phyloP scores from a whole-genome alignment of 176 grass and related monocot genomes.

The Triticum turgidum region DNA sequence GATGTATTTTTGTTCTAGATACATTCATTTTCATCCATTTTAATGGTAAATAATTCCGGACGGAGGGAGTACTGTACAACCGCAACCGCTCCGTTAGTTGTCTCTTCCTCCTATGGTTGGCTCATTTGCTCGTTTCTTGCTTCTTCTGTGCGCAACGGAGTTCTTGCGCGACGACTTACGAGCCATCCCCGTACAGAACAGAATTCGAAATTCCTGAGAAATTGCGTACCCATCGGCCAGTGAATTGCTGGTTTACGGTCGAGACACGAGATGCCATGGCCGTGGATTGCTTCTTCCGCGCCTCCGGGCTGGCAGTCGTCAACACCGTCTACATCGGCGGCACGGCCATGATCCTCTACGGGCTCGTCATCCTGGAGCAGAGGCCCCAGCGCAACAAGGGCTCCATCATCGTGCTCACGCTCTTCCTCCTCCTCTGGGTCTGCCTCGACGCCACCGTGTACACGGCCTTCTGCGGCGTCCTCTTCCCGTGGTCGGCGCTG shows the following conservation, averaged over 20 bases:
- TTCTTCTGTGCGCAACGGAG: too few species aligned
- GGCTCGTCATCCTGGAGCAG: not conserved
- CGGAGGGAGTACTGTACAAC: too few species aligned
- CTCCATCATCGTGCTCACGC: not conserved
- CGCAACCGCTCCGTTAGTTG: not conserved
- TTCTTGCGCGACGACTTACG: not conserved
- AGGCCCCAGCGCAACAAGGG: not conserved
- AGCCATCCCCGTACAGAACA: not conserved
- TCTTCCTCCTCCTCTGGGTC: slow-evolving; percentile 14
- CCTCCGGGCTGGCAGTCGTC: slow-evolving; percentile 1
- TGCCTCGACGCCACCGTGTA: not conserved
- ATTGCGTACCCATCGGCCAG: too few species aligned
- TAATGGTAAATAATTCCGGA: too few species aligned
- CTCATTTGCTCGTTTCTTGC: too few species aligned
- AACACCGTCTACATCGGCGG: not conserved
- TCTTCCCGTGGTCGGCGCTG: not conserved
- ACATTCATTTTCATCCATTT: too few species aligned
- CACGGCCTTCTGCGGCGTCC: not conserved
- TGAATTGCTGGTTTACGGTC: too few species aligned
- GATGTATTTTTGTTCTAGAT: too few species aligned
- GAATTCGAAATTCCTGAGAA: too few species aligned
- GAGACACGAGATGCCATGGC: not conserved
- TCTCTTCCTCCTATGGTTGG: too few species aligned
- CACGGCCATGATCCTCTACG: not conserved
- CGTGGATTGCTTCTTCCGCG: not conserved